Base-by-base conservation (phyloP, 306 rosid genomes). In the Corylus heterophylla region DNA sequence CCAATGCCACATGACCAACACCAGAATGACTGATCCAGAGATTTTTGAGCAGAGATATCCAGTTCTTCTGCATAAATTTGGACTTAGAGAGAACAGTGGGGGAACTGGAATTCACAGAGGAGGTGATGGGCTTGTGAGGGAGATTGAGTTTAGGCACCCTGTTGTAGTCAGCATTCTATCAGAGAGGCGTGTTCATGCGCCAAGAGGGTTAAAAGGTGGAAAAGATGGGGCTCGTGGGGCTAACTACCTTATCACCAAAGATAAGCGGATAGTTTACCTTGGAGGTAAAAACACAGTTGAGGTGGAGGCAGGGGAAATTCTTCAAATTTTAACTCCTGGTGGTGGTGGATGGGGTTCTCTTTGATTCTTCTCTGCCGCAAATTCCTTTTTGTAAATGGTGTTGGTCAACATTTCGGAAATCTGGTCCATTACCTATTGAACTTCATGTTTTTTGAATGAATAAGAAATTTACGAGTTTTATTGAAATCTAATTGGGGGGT, bases 1-100 rank as follows among this genome's bases (percentile, higher is more conserved):
- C 56, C 98, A 94, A 44, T 88, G 94, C 83, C 97, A 94, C 83
- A 94, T 94, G 98, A 94, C 98, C 83, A 94, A 94, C 76, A 94
- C 98, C 59, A 78, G 93, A 75, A 94, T 94, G 95, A 92, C 98
- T 45, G 97, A 94, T 84, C 97, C 91, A 0, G 97, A 92, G 94
- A 94, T 92, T 74, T 87, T 94, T 16, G 97, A 92, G 87, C 94
- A 94, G 91, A 87, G 97, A 62, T 92, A 92, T 84, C 97, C 98
- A 7, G 98, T 94, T 69, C 68, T 91, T 78, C 75, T 94, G 84
- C 97, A 85, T 81, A 88, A 81, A 81, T 94, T 94, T 86, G 89
- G 86, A 49, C 89, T 94, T 5, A 86, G 97, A 82, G 88, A 76
- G 80, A 88, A 89, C 79, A 94, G 97, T 55, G 97, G 98, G 20